Conservation (phyloP, 2,329 filamentous ascomycete genomes). For the Talaromyces rugulosus region DNA sequence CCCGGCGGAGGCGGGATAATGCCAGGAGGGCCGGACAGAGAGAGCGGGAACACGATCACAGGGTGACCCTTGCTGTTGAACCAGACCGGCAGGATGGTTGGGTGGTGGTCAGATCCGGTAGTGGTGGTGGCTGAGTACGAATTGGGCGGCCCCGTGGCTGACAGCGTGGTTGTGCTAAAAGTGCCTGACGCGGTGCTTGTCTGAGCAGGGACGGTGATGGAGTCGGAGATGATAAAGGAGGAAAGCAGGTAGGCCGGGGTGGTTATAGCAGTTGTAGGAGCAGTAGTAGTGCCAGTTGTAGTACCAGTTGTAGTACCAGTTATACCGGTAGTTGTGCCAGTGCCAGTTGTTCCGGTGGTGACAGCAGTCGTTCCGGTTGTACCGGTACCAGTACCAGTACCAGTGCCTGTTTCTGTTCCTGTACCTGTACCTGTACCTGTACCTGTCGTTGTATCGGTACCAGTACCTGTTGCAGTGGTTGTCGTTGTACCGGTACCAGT, state of each 20-base stretch:
- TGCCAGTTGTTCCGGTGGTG: neutral
- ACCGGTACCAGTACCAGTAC: neutral
- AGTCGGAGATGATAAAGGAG: neutral
- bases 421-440: neutral
- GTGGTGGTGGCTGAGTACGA: conserved; percentile 1
- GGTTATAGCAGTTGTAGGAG: neutral
- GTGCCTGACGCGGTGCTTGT: neutral
- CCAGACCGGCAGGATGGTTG: neutral
- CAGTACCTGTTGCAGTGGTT: neutral
- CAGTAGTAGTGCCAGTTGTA: neutral
- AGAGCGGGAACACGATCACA: neutral
- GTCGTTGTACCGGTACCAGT: neutral
- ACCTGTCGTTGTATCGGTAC: neutral
- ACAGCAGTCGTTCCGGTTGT: neutral
- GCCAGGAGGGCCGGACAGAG: neutral
- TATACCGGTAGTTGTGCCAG: neutral
- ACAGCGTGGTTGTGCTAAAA: neutral
- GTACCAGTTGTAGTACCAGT: neutral
- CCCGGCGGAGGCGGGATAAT: neutral
- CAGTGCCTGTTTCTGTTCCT: neutral
- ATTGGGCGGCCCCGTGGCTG: neutral
- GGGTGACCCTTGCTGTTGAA: neutral
- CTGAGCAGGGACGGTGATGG: conserved; percentile 1
- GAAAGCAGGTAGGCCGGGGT: neutral
- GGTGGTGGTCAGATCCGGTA: neutral